Conservation (phyloP, 768 basidiomycete species). For the Psilocybe subaeruginosa region DNA sequence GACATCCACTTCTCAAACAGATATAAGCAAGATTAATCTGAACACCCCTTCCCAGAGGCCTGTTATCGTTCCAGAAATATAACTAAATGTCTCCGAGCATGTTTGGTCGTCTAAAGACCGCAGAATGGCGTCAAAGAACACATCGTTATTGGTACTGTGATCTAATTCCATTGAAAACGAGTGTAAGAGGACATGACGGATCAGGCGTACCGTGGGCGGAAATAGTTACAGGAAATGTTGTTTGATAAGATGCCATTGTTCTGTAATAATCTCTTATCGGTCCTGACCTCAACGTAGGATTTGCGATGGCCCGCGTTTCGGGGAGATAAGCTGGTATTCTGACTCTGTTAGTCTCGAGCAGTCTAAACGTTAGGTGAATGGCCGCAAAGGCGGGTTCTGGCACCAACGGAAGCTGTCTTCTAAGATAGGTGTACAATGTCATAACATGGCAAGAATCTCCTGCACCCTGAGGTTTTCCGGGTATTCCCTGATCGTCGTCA, state of each 20-base stretch:
- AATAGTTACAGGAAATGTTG: constrained; percentile 49
- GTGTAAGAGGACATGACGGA: background rate
- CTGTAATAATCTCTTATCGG: constrained; percentile 59
- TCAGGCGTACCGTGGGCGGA: background rate
- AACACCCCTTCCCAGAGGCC: constrained; percentile 66
- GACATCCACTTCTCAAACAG: background rate
- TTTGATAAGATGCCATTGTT: constrained; percentile 41
- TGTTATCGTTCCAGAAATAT: constrained; percentile 47
- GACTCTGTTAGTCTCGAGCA: constrained; percentile 48
- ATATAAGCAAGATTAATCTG: constrained; percentile 42
- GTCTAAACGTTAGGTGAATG: constrained; percentile 54
- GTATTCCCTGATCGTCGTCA: constrained; percentile 1
- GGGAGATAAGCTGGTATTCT: constrained; percentile 55
- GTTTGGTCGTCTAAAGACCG: constrained; percentile 1
- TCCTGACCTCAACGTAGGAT: constrained; percentile 45
- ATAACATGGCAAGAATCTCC: background rate
- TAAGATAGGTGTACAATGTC: constrained; percentile 9
- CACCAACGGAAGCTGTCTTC: constrained; percentile 19
- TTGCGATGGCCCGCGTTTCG: constrained; percentile 46
- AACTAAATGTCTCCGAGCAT: constrained; percentile 18
- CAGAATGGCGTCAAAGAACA: constrained; percentile 26
- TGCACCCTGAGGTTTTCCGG: background rate
- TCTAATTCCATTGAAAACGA: constrained; percentile 4
- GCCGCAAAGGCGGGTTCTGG: constrained; percentile 47
- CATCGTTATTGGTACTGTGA: constrained; percentile 34